phyloP scores from a whole-genome alignment of 2,329 filamentous ascomycete species.

The Clarireedia hainanense region DNA sequence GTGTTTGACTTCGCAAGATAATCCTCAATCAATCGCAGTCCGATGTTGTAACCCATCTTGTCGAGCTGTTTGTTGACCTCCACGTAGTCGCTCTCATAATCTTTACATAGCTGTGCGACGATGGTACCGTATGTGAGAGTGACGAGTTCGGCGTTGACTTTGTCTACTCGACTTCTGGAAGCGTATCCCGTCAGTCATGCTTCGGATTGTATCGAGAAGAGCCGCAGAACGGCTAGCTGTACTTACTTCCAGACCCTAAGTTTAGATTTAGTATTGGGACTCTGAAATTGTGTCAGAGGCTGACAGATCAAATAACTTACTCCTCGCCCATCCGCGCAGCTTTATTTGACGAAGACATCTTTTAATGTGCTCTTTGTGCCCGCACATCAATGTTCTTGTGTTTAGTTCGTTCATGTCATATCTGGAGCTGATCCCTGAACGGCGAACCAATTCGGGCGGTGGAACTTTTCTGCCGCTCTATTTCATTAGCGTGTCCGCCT shows the following conservation, averaged over 20 bases:
- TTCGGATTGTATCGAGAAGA: conserved; percentile 19
- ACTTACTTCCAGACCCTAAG: conserved; percentile 33
- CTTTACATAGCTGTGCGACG: conserved; percentile 90
- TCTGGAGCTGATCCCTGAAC: conserved; percentile 2
- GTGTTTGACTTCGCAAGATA: conserved; percentile 94
- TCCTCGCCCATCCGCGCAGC: conserved; percentile 66
- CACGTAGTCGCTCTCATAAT: conserved; percentile 87
- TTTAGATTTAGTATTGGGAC: conserved; percentile 18
- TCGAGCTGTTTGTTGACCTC: conserved; percentile 98
- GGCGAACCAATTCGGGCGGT: not conserved
- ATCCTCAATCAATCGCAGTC: conserved; percentile 90
- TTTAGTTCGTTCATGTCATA: not conserved
- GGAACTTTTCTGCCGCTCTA: too few relatives aligned
- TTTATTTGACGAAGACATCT: conserved; percentile 51
- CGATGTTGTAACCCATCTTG: conserved; percentile 99
- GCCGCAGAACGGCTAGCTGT: not conserved
- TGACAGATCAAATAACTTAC: conserved; percentile 39
- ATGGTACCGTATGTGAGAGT: conserved; percentile 97
- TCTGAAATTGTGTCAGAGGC: not conserved
- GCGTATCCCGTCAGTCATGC: conserved; percentile 16
- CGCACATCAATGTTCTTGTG: not conserved
- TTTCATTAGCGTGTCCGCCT: conserved; percentile 4
- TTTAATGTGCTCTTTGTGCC: conserved; percentile 6
- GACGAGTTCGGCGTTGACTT: conserved; percentile 95
- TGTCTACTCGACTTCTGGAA: conserved; percentile 81